Conservation (phyloP, 2,329 filamentous ascomycete genomes). For the Didymella pinodella region DNA sequence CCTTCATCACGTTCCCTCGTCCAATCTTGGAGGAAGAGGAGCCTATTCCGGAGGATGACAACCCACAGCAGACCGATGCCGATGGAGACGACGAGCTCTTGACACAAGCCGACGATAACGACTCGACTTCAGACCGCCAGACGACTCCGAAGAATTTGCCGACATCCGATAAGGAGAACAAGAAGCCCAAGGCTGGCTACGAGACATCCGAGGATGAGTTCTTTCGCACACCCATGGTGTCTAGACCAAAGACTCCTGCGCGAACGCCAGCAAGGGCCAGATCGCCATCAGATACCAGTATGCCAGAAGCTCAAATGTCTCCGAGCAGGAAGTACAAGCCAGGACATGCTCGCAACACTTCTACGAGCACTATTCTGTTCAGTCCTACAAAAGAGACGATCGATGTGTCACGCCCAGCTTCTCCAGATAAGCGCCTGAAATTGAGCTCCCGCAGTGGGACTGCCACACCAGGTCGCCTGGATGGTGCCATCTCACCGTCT, state of each 20-base stretch:
- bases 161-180: conserved; percentile 39
- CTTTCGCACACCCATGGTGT: conserved; percentile 54
- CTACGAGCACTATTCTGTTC: conserved; percentile 84
- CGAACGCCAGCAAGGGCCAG: conserved; percentile 31
- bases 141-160: conserved; percentile 29
- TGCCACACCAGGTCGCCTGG: conserved; percentile 44
- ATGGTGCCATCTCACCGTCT: conserved; percentile 29
- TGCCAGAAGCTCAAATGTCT: conserved; percentile 46
- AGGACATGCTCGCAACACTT: conserved; percentile 76
- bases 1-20: conserved; percentile 40
- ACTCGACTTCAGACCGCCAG: conserved; percentile 39
- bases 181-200: conserved; percentile 33
- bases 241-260: conserved; percentile 37
- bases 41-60: conserved; percentile 51
- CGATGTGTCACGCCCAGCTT: conserved; percentile 45
- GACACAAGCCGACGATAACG: conserved; percentile 70
- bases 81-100: conserved; percentile 91
- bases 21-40: conserved; percentile 58
- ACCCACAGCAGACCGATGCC: conserved; percentile 74
- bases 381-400: conserved; percentile 65
- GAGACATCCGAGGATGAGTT: conserved; percentile 53
- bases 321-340: conserved; percentile 39
- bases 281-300: conserved; percentile 43
- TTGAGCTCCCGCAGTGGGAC: conserved; percentile 44
- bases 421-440: conserved; percentile 41